phyloP scores from a whole-genome alignment of 2,329 filamentous ascomycete genomes.

The Cryphonectria parasitica region DNA sequence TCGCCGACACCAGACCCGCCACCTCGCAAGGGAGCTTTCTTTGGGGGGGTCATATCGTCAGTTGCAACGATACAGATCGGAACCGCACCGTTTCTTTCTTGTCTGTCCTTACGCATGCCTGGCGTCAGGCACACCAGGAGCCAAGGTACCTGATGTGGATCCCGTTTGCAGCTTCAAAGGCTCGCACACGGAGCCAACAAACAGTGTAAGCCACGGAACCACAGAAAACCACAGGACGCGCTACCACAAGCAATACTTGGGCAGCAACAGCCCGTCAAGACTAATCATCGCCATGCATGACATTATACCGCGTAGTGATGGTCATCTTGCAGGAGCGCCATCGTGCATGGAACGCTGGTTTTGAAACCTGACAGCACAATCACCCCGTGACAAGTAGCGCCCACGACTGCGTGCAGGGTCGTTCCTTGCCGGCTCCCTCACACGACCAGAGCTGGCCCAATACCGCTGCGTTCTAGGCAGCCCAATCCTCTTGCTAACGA shows the following conservation, averaged over 20 bases:
- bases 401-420: slow-evolving; percentile 16
- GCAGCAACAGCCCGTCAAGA: slow-evolving; percentile 27
- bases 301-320: slow-evolving; percentile 20
- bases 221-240: slow-evolving; percentile 11
- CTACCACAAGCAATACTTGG: slow-evolving; percentile 22
- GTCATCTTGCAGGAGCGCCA: slow-evolving; percentile 29
- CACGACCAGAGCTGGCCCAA: slow-evolving; percentile 13
- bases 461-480: slow-evolving; percentile 16
- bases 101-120: background rate
- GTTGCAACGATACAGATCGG: background rate
- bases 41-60: background rate
- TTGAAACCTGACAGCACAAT: slow-evolving; percentile 24
- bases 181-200: slow-evolving; percentile 15
- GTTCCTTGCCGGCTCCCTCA: slow-evolving; percentile 16
- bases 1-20: background rate
- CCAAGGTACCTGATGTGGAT: background rate
- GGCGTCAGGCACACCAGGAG: background rate
- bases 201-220: slow-evolving; percentile 12
- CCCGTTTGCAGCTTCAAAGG: background rate
- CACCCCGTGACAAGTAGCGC: slow-evolving; percentile 12
- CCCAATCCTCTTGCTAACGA: slow-evolving; percentile 25
- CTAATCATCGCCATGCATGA: slow-evolving; percentile 20
- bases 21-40: background rate
- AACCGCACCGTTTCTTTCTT: background rate
- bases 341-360: slow-evolving; percentile 25